phyloP scores from a whole-genome alignment of 1,284 basidiomycete species.

The Apiotrichum mycotoxinovorans region DNA sequence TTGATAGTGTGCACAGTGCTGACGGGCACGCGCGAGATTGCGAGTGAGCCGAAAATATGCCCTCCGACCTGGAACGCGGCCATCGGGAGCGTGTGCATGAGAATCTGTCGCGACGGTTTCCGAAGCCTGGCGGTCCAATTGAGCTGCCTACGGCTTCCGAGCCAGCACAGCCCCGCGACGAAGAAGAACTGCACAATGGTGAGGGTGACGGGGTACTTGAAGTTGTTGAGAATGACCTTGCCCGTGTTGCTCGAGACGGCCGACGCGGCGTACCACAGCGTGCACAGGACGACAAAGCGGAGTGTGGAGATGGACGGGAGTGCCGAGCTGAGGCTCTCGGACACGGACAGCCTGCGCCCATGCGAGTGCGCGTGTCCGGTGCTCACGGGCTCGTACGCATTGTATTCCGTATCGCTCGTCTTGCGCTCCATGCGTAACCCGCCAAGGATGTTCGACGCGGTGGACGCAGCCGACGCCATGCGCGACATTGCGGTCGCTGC shows the following conservation, averaged over 20 bases:
- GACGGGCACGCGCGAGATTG: slow-evolving; percentile 91
- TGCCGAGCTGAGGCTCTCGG: background rate
- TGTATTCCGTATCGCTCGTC: slow-evolving; percentile 7
- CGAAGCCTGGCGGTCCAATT: slow-evolving; percentile 57
- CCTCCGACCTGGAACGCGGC: slow-evolving; percentile 89
- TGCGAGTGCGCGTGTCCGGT: background rate
- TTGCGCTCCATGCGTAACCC: slow-evolving; percentile 11
- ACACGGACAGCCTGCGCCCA: background rate
- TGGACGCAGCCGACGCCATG: slow-evolving; percentile 2
- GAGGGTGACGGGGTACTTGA: slow-evolving; percentile 56
- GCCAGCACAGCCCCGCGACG: slow-evolving; percentile 76
- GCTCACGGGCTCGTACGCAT: background rate
- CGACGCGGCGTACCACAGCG: slow-evolving; percentile 51
- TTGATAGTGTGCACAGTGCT: slow-evolving; percentile 99
- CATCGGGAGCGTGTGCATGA: slow-evolving; percentile 82
- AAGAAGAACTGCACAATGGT: slow-evolving; percentile 98
- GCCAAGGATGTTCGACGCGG: slow-evolving; percentile 4
- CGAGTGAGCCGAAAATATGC: slow-evolving; percentile 94
- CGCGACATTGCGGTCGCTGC: background rate
- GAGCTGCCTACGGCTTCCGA: slow-evolving; percentile 68
- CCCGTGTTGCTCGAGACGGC: slow-evolving; percentile 51
- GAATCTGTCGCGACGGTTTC: slow-evolving; percentile 65
- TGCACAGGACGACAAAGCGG: slow-evolving; percentile 47
- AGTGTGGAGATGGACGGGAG: slow-evolving; percentile 37
- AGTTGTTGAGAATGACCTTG: slow-evolving; percentile 51